A percentile compares a stretch with the other conserved stretches of the same genome.
Conservation (phyloP, 176 grass and related monocot genomes). For the Hyparrhenia diplandra region DNA sequence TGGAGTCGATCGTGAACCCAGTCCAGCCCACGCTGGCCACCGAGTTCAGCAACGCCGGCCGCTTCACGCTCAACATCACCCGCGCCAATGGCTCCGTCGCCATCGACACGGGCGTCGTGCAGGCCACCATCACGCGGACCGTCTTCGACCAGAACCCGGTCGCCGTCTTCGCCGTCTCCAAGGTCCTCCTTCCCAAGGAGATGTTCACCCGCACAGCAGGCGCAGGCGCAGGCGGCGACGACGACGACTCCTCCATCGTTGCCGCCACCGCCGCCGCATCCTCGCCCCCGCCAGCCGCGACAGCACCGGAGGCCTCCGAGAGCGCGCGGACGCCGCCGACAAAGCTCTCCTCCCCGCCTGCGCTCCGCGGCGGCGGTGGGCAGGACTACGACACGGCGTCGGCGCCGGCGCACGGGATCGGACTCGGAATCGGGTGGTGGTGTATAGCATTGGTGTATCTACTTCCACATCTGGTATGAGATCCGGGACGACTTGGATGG, state of each 20-base stretch:
- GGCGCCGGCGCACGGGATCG: background rate
- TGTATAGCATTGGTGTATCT: conserved; percentile 51
- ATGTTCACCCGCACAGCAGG: conserved; percentile 43
- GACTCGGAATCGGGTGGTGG: background rate
- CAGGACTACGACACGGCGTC: conserved; percentile 10
- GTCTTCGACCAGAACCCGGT: conserved; percentile 94
- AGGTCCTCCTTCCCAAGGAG: conserved; percentile 83
- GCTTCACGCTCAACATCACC: conserved; percentile 92
- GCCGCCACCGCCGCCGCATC: background rate
- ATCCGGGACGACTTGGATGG: conserved; percentile 2
- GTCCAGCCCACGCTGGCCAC: conserved; percentile 83
- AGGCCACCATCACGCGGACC: conserved; percentile 78
- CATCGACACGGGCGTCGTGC: conserved; percentile 86
- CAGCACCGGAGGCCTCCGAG: conserved; percentile 22
- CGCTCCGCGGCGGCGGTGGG: conserved; percentile 24
- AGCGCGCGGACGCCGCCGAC: conserved; percentile 37
- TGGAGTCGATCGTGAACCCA: conserved; percentile 94
- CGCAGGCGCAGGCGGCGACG: background rate
- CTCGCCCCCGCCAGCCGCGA: background rate
- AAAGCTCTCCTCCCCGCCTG: conserved; percentile 52
- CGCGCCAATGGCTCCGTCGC: conserved; percentile 66
- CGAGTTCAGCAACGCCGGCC: conserved; percentile 62
- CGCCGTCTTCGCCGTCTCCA: conserved; percentile 82
- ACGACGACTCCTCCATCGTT: background rate
- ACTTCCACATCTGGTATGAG: conserved; percentile 30